Evolutionary conservation across 1,139 yeast species (phyloP), one percentile per base, ranked within the genome.

Genomic region (Ogataea hybrid): DNA sequence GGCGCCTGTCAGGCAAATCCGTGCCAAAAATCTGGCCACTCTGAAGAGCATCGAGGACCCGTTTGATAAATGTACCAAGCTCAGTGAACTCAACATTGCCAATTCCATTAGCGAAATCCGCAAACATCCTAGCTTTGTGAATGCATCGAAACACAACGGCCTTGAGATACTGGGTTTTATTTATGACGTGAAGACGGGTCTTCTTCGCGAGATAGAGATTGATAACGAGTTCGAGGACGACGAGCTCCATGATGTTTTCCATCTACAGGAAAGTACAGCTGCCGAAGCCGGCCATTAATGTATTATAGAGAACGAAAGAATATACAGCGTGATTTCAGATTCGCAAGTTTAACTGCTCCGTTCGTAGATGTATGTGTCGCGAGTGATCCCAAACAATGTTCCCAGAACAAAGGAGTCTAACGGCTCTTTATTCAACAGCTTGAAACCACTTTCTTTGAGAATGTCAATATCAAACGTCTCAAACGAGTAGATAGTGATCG

Each of bases 151-250:
- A 47, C 72, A 70, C 47, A 80, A 85, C n/a, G 80, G 82, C n/a
- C 72, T 92, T 37, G 86, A 87, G 63, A 85, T 92, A 32, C 83
- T 89, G 76, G 97, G 97, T 1, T 67, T 90, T 64, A 77, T 92
- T 51, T 92, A 90, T 66, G 89, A 90, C 59, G 96, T 89, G 34
- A 79, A 77, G 29, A 73, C 86, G 8, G 98, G 97, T 17, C 71
- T 74, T 40, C 70, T 90, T 43, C 63, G 65, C 20, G 78, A 76
- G 54, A 65, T 77, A 15, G 79, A 76, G 44, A 63, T 76, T 28
- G 78, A 79, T n/a, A 44, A 42, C 25, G 67, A 65, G 44, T 78
- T 75, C 51, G 69, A 69, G 43, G 74, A 67, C 46, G 78, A 74
- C 45, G 69, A 74, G 46, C 73, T 75, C 54, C 77, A 74, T 53